Evolutionary conservation across 805 yeast genomes (phyloP).

Genomic region (Ogataea philodendri): DNA sequence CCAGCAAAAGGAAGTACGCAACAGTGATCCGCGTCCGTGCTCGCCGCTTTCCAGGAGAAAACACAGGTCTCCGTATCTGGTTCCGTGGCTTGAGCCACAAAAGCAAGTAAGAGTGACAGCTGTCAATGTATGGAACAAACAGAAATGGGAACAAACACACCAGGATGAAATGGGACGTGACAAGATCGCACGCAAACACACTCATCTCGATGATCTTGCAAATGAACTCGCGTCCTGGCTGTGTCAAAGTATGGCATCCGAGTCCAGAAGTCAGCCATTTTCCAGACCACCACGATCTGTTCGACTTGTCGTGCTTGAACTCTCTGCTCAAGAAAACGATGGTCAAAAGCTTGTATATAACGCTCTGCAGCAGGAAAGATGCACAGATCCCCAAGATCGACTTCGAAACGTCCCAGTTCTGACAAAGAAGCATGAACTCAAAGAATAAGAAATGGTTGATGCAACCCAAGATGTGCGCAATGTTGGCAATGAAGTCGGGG

Average conservation of each 20-base stretch:
- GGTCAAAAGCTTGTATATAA: constrained; percentile 52
- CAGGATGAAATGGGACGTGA: constrained; percentile 56
- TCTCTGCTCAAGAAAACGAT: constrained; percentile 59
- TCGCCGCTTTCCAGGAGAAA: constrained; percentile 41
- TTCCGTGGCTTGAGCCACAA: constrained; percentile 56
- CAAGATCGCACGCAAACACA: constrained; percentile 63
- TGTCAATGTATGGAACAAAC: constrained; percentile 61
- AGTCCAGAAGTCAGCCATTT: constrained; percentile 62
- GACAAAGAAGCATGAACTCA: constrained; percentile 64
- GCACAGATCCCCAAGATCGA: constrained; percentile 63
- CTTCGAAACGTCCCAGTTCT: constrained; percentile 61
- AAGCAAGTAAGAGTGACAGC: constrained; percentile 63
- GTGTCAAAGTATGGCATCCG: constrained; percentile 59
- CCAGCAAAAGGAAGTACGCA: constrained; percentile 38
- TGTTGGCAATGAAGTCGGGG: constrained; percentile 53
- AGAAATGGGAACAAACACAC: constrained; percentile 60
- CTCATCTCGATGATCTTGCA: constrained; percentile 67
- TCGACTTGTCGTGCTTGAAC: constrained; percentile 54
- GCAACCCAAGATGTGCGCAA: constrained; percentile 54
- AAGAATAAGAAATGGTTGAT: constrained; percentile 53
- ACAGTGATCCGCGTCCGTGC: constrained; percentile 36
- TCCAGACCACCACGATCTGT: constrained; percentile 79
- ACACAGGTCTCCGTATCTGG: constrained; percentile 47
- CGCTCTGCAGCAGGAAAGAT: constrained; percentile 52
- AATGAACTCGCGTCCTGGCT: constrained; percentile 60